These are phyloP conservation scores for Nakazawaea ishiwadae DNA, from an alignment of 805 yeast species.

Conservation along the genomic window DNA sequence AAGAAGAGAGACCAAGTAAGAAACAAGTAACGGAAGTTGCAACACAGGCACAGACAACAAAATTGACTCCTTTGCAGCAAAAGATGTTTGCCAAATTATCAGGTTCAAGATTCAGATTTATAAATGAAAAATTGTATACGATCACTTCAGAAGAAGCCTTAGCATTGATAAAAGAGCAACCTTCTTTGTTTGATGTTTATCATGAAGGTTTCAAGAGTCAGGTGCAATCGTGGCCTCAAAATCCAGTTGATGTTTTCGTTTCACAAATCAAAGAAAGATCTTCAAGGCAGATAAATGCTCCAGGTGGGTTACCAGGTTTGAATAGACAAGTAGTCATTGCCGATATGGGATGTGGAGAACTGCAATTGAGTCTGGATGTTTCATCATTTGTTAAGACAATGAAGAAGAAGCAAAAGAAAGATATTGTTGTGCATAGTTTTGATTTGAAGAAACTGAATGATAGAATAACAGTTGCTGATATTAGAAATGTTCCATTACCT, in stretches of 20 bases:
- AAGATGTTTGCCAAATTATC: constrained; percentile 93
- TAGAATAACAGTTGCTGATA: constrained; percentile 94
- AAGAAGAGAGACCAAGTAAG: background rate
- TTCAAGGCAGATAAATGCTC: constrained; percentile 76
- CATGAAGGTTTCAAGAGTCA: constrained; percentile 95
- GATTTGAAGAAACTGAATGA: constrained; percentile 88
- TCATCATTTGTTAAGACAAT: constrained; percentile 38
- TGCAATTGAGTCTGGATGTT: constrained; percentile 72
- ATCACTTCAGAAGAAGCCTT: constrained; percentile 75
- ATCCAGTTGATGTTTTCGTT: constrained; percentile 91
- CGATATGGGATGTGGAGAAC: constrained; percentile 99
- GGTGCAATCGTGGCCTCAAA: constrained; percentile 97
- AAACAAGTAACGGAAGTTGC: constrained; percentile 9
- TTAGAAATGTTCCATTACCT: constrained; percentile 79
- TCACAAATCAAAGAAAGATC: constrained; percentile 59
- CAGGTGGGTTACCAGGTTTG: constrained; percentile 90
- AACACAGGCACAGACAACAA: constrained; percentile 23
- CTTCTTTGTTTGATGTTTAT: constrained; percentile 86
- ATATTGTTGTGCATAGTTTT: constrained; percentile 75
- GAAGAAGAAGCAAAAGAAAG: constrained; percentile 32
- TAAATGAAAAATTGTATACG: constrained; percentile 94
- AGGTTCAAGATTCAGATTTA: constrained; percentile 97
- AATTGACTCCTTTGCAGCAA: constrained; percentile 82
- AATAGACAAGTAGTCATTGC: constrained; percentile 72
- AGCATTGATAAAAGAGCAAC: constrained; percentile 69